Base-by-base conservation (phyloP, 2,329 filamentous ascomycete species). In the Nemania abortiva region DNA sequence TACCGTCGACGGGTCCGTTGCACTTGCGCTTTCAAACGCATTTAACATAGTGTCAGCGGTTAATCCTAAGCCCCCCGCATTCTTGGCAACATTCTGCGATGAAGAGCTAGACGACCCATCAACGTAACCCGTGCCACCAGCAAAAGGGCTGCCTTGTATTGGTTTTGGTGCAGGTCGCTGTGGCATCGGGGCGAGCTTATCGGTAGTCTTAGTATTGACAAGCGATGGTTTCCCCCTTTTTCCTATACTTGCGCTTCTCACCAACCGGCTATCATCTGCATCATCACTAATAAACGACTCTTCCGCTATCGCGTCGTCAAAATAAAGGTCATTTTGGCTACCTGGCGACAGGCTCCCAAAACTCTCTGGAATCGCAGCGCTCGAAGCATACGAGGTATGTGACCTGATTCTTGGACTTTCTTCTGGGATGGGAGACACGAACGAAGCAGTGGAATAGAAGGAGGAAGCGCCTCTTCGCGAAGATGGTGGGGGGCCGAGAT, bases 401-500 rank as follows among this genome's bases (percentile, higher is more conserved):
- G 89, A 89, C 63, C 84, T 82, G 3, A 85, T 82, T 27, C 85
- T 83, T 0, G 87, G 85, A 70, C 86, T 88, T 76, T 94, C 92
- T 78, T 94, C 92, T 0, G 90, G 90, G 62, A 95, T 94, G 0
- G 92, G 91, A 0, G 92, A 92, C 29, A 94, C 91, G 68, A 86
- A 91, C 0, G 91, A 92, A 13, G 84, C 81, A 71, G 85, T 87
- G 2, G 90, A 91, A 74, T 91, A 90, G 69, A 90, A 90, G 0
- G 89, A 89, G 0, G 89, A 90, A 31, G 84, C 85, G 1, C 88
- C 89, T 72, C 89, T 82, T 73, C 89, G 84, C 3, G 88, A 84
- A 13, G 86, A 88, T 2, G 89, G 89, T 0, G 89, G 89, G 20
- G 89, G 89, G 2, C 89, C 88, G 13, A 90, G 77, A 58, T 82